A percentile compares a stretch with the other conserved stretches of the same genome.
Evolutionary conservation across 2,329 filamentous ascomycete genomes (phyloP).

Genomic region (Pestalotiopsis sp.): DNA sequence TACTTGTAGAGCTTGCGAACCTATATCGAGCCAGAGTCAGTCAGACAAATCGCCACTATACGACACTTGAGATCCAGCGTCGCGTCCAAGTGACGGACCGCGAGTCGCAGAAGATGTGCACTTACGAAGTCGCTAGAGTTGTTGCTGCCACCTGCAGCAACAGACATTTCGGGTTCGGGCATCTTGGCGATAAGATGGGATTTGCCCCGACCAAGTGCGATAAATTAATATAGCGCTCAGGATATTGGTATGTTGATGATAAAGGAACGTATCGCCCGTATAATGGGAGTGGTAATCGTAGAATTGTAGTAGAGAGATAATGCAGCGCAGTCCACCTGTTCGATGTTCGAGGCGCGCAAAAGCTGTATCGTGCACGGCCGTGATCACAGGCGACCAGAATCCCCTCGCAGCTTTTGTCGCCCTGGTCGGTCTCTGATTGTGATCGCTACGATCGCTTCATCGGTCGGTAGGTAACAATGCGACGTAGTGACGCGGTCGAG

Average conservation of each 20-base stretch:
- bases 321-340: background rate
- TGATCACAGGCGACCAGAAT: background rate
- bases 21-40: conserved; percentile 46
- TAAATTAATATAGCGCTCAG: background rate
- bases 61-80: conserved; percentile 10
- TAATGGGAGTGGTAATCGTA: background rate
- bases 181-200: conserved; percentile 13
- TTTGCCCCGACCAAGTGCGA: background rate
- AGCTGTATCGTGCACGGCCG: background rate
- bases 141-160: conserved; percentile 55
- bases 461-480: background rate
- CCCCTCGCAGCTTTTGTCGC: background rate
- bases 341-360: background rate
- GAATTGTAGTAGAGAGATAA: background rate
- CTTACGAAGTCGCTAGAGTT: conserved; percentile 96
- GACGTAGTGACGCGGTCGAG: conserved; percentile 1
- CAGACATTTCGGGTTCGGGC: conserved; percentile 39
- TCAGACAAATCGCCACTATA: conserved; percentile 6
- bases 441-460: background rate
- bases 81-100: conserved; percentile 12
- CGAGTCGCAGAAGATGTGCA: conserved; percentile 30
- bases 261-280: background rate
- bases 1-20: conserved; percentile 99
- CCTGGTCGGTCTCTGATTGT: background rate
- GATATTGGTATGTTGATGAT: background rate